These are phyloP conservation scores for Fusarium armeniacum DNA, from an alignment of 2,329 filamentous ascomycete genomes.

Conservation along the genomic window DNA sequence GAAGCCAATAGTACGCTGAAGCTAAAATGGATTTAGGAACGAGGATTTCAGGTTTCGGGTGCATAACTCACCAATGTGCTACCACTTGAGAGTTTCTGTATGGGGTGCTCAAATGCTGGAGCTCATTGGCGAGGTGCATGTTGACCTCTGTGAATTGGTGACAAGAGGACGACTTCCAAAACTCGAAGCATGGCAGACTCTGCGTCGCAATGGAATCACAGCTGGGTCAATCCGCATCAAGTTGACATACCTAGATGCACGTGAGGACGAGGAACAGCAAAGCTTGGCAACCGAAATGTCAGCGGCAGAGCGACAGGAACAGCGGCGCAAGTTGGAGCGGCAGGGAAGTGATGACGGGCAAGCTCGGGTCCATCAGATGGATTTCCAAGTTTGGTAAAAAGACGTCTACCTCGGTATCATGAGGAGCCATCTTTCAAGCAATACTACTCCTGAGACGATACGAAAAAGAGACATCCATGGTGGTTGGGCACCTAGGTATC, in stretches of 20 bases:
- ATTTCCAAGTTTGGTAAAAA: constrained; percentile 48
- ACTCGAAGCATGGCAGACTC: constrained; percentile 42
- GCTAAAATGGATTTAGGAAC: constrained; percentile 45
- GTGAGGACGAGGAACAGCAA: constrained; percentile 43
- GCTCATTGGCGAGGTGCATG: constrained; percentile 46
- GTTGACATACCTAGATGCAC: constrained; percentile 39
- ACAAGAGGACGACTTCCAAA: constrained; percentile 38
- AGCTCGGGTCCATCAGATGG: constrained; percentile 44
- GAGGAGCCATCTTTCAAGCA: constrained; percentile 5
- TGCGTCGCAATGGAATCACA: constrained; percentile 38
- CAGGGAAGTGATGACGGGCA: constrained; percentile 42
- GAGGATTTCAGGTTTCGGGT: constrained; percentile 48
- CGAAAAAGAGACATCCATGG: constrained; percentile 22
- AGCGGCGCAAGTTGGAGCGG: constrained; percentile 33
- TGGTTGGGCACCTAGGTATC: background rate
- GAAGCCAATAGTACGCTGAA: constrained; percentile 19
- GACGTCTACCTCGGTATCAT: constrained; percentile 12
- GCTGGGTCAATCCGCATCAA: constrained; percentile 41
- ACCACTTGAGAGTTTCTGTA: constrained; percentile 47
- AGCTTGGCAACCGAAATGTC: constrained; percentile 37
- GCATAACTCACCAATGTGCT: constrained; percentile 48
- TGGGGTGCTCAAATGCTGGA: constrained; percentile 49
- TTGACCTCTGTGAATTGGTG: constrained; percentile 47
- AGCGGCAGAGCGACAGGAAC: constrained; percentile 35
- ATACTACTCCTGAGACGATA: constrained; percentile 20